Evolutionary conservation across 164 flowering plant species (phyloP), one percentile per base, ranked within the genome.

Genomic region (Malania oleifera): DNA sequence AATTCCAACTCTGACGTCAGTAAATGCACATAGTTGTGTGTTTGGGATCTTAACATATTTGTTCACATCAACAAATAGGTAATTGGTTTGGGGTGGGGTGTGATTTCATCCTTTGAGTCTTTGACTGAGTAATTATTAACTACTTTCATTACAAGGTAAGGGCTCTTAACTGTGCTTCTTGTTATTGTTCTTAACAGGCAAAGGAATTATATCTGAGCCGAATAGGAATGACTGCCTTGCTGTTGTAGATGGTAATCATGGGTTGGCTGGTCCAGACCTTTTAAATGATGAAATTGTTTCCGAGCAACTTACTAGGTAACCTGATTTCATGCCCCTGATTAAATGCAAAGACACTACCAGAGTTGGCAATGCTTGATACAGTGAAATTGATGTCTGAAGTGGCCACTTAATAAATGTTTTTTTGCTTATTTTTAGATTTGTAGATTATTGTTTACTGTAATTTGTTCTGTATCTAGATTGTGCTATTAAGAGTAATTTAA

Each of bases 231-330:
- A 57, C 7, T 11, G 56, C 40, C 15, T 27, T 19, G 52, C n/a
- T 55, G 22, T 19, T 63, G 62, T 7, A 43, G 40, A 62, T 24
- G 47, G 50, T 35, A 61, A 62, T 44, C 14, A 60, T 41, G 62
- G 64, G 20, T 34, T 23, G 46, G 54, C 28, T 55, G 60, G 68
- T 61, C 31, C 50, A 23, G 83, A 85, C 68, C 76, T 86, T 71
- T 68, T 86, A 28, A 66, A 68, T 49, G 96, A 93, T 75, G 99
- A 93, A 67, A 79, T 93, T 59, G 93, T 90, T 51, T 84, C 97
- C 52, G 99, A 93, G 75, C 99, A 93, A 46, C 79, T 93, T 44
- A 93, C 92, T 29, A 83, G 98, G 96, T 91, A 78, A 12, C 18
- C 12, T n/a, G 24, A 22, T 41, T 27, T 44, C 11, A 44, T 62